Conservation (phyloP, 1,139 yeast genomes). For the Hansenula lynferdii region DNA sequence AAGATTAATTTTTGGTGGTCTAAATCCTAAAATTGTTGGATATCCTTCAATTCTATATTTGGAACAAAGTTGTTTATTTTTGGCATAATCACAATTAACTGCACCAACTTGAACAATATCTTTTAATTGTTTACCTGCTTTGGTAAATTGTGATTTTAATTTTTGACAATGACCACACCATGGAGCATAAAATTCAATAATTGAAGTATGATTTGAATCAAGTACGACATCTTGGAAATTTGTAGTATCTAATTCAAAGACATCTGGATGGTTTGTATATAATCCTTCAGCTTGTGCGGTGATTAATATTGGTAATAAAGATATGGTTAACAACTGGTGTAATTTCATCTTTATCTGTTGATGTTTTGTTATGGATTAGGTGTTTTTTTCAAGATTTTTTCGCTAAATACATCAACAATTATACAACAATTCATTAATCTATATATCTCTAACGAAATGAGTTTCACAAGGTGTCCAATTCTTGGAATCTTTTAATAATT, state of each 20-base stretch:
- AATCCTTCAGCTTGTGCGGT: conserved; percentile 24
- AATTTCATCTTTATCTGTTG: too few relatives aligned
- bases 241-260: conserved; percentile 51
- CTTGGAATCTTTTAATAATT: too few relatives aligned
- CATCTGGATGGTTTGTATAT: conserved; percentile 39
- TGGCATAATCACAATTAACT: conserved; percentile 75
- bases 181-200: conserved; percentile 94
- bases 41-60: conserved; percentile 64
- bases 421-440: too few relatives aligned
- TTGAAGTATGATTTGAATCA: conserved; percentile 67
- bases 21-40: conserved; percentile 77
- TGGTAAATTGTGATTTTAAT: conserved; percentile 50
- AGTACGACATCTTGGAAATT: conserved; percentile 64
- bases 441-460: conserved; percentile 60
- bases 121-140: conserved; percentile 56
- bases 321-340: too few relatives aligned
- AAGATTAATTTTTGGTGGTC: conserved; percentile 64
- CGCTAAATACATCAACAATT: too few relatives aligned
- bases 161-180: conserved; percentile 88
- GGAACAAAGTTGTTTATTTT: conserved; percentile 66
- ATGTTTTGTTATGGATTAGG: too few relatives aligned
- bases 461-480: too few relatives aligned
- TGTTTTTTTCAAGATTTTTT: too few relatives aligned
- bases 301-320: not conserved
- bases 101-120: conserved; percentile 71